Conservation (phyloP, 306 rosid genomes). For the Vachellia collinsii region DNA sequence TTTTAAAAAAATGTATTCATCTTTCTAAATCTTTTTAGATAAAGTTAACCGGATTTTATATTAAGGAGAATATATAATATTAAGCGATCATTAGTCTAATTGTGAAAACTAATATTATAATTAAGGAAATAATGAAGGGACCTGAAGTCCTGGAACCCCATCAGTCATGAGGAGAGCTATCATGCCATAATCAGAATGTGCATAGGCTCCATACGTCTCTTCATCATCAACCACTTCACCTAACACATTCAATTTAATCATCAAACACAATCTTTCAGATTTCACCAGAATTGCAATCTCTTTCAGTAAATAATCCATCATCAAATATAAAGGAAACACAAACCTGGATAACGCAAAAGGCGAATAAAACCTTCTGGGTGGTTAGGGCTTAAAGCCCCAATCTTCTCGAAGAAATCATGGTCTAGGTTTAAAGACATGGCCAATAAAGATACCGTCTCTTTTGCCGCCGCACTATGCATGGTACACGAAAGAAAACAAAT, state of each 20-base stretch:
- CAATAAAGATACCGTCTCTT: slow-evolving; percentile 55
- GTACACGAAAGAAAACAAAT: background rate
- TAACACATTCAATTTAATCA: too few species aligned
- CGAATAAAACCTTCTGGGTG: slow-evolving; percentile 63
- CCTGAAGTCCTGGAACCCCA: slow-evolving; percentile 91
- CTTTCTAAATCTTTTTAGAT: too few species aligned
- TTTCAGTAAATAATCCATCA: too few species aligned
- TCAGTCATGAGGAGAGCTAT: slow-evolving; percentile 69
- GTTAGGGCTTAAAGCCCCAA: slow-evolving; percentile 45
- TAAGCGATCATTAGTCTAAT: slow-evolving; percentile 1
- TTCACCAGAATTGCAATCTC: background rate
- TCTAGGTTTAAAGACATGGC: slow-evolving; percentile 74
- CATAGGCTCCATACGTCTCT: slow-evolving; percentile 67
- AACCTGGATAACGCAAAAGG: slow-evolving; percentile 86
- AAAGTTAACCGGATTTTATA: too few species aligned
- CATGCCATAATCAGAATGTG: slow-evolving; percentile 91
- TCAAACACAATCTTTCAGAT: too few species aligned
- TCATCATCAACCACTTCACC: slow-evolving; percentile 62
- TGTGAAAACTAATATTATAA: background rate
- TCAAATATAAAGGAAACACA: background rate
- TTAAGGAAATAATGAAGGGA: slow-evolving; percentile 35
- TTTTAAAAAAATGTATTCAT: too few species aligned
- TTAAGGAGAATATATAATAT: background rate
- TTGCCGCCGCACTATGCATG: slow-evolving; percentile 58
- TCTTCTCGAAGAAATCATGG: slow-evolving; percentile 67